phyloP scores from a whole-genome alignment of 192 early-diverging fungal species.

The Thamnidium elegans region DNA sequence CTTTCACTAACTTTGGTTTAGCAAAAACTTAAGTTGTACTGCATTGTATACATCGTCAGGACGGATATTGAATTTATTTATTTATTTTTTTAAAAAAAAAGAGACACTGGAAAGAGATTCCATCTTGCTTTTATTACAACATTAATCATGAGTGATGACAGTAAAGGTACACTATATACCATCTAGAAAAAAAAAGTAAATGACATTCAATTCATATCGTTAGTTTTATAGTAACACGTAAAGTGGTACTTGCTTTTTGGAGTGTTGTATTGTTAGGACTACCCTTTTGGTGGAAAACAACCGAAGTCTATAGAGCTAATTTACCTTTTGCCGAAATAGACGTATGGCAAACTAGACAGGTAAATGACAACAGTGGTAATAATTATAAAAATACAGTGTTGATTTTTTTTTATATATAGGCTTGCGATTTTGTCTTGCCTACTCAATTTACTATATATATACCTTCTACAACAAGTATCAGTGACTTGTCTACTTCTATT shows the following conservation, averaged over 20 bases:
- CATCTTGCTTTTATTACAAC: too few relatives aligned
- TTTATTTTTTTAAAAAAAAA: too few relatives aligned
- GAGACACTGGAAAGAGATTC: too few relatives aligned
- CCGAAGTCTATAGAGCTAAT: slow-evolving; percentile 73
- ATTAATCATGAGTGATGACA: too few relatives aligned
- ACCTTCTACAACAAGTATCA: not conserved
- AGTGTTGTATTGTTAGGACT: slow-evolving; percentile 56
- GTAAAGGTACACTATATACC: too few relatives aligned
- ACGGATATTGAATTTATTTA: too few relatives aligned
- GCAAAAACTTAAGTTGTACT: too few relatives aligned
- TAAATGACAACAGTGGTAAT: slow-evolving; percentile 14
- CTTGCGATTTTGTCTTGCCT: slow-evolving; percentile 32
- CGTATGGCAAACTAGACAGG: slow-evolving; percentile 49
- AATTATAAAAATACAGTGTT: too few relatives aligned
- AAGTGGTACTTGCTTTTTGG: slow-evolving; percentile 52
- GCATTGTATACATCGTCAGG: too few relatives aligned
- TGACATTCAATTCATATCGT: too few relatives aligned
- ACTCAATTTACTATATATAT: slow-evolving; percentile 21
- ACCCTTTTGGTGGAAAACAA: slow-evolving; percentile 82
- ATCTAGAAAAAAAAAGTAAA: too few relatives aligned
- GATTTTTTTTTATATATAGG: slow-evolving; percentile 8
- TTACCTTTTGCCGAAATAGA: slow-evolving; percentile 65
- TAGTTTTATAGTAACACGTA: slow-evolving; percentile 20
- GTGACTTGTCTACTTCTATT: slow-evolving; percentile 10
- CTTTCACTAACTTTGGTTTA: too few relatives aligned